Evolutionary conservation across 306 rosid genomes (phyloP).

Genomic region (Cucurbita moschata): DNA sequence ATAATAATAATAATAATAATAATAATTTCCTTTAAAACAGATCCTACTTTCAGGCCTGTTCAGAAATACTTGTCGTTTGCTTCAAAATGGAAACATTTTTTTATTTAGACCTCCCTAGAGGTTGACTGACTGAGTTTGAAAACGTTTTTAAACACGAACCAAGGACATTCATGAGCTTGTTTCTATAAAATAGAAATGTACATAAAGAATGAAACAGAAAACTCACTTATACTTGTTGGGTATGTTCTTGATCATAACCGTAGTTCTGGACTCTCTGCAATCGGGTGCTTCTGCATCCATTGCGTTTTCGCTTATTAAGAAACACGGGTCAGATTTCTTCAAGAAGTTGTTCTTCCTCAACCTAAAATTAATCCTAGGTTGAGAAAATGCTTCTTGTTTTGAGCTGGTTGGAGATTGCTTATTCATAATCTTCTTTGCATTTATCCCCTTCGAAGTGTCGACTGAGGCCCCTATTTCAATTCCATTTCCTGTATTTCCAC

Average conservation of each 20-base stretch:
- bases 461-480: not conserved
- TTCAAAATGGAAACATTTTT: not conserved
- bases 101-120: not conserved
- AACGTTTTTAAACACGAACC: not conserved
- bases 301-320: not conserved
- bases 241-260: slow-evolving; percentile 89
- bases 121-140: not conserved
- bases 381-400: slow-evolving; percentile 14
- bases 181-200: not conserved
- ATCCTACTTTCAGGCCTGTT: not conserved
- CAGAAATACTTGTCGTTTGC: not conserved
- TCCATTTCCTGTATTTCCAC: not conserved
- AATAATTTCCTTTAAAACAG: not conserved
- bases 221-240: slow-evolving; percentile 87
- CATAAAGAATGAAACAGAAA: not conserved
- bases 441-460: slow-evolving; percentile 6
- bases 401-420: not conserved
- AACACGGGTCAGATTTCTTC: slow-evolving; percentile 2
- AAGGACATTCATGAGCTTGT: not conserved
- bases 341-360: slow-evolving; percentile 38
- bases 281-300: slow-evolving; percentile 14
- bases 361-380: slow-evolving; percentile 14
- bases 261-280: slow-evolving; percentile 55
- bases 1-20: too few species aligned
- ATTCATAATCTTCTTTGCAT: slow-evolving; percentile 7